Conservation (phyloP, 352 stramenopile genomes). For the Phytophthora citricola region DNA sequence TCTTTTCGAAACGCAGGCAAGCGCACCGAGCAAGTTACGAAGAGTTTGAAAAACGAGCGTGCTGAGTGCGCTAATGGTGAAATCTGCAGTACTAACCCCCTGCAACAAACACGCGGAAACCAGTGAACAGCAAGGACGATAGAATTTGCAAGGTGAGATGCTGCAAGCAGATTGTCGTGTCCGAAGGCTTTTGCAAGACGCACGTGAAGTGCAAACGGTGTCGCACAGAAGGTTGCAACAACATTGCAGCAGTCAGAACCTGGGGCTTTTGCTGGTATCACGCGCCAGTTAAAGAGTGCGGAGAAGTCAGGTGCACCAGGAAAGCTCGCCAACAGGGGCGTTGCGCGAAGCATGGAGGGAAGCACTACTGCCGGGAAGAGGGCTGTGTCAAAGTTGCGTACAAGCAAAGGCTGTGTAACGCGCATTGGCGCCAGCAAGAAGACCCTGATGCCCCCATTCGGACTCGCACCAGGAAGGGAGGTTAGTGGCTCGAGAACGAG, state of each 20-base stretch:
- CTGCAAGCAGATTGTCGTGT: conserved; percentile 1
- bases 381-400: conserved; percentile 9
- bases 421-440: background rate
- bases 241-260: background rate
- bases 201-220: conserved; percentile 13
- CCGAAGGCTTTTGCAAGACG: conserved; percentile 12
- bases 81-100: too few relatives aligned
- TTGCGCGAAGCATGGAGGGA: conserved; percentile 12
- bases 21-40: background rate
- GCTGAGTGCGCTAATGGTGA: background rate
- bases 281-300: background rate
- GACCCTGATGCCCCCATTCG: background rate
- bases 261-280: conserved; percentile 2
- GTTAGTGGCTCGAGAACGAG: background rate
- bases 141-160: conserved; percentile 8
- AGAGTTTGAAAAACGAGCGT: conserved; percentile 5
- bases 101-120: too few relatives aligned
- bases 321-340: conserved; percentile 1
- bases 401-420: conserved; percentile 3
- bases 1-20: conserved; percentile 22
- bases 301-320: conserved; percentile 2
- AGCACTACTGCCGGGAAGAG: conserved; percentile 1
- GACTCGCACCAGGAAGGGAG: background rate
- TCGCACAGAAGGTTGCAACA: background rate
- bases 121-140: background rate